Percentiles rank a stretch among this genome's conserved stretches.
phyloP scores from a whole-genome alignment of 192 early-diverging fungal species.

The Coemansia sp. region DNA sequence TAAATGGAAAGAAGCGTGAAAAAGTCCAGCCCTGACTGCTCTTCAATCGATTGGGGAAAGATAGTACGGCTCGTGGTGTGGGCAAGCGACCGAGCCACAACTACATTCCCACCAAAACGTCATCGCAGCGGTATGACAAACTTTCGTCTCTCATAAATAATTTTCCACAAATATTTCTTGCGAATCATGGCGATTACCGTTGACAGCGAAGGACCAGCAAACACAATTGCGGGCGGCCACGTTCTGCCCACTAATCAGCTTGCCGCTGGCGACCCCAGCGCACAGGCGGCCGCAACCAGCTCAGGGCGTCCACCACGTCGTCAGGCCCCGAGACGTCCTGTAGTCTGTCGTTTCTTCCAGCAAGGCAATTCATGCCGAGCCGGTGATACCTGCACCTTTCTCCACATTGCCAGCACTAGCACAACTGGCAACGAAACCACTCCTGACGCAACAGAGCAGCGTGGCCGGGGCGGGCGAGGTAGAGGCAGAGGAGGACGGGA shows the following conservation, averaged over 20 bases:
- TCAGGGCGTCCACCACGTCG: neutral
- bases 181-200: conserved; percentile 24
- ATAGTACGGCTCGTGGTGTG: neutral
- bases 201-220: conserved; percentile 16
- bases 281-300: neutral
- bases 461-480: neutral
- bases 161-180: neutral
- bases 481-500: neutral
- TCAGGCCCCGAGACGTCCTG: conserved; percentile 2
- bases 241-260: conserved; percentile 1
- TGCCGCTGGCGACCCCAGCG: neutral
- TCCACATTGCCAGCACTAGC: conserved; percentile 21
- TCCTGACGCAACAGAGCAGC: neutral
- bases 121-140: neutral
- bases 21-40: neutral
- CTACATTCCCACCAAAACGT: neutral
- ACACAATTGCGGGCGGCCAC: conserved; percentile 21
- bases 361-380: conserved; percentile 24
- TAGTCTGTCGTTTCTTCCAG: conserved; percentile 40
- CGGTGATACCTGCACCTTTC: conserved; percentile 38
- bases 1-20: conserved; percentile 2
- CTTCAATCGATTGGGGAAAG: neutral
- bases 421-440: neutral
- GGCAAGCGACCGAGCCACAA: neutral
- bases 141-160: neutral